These are phyloP conservation scores for Erodium trifolium DNA, from an alignment of 441 rosid species.

Conservation along the genomic window DNA sequence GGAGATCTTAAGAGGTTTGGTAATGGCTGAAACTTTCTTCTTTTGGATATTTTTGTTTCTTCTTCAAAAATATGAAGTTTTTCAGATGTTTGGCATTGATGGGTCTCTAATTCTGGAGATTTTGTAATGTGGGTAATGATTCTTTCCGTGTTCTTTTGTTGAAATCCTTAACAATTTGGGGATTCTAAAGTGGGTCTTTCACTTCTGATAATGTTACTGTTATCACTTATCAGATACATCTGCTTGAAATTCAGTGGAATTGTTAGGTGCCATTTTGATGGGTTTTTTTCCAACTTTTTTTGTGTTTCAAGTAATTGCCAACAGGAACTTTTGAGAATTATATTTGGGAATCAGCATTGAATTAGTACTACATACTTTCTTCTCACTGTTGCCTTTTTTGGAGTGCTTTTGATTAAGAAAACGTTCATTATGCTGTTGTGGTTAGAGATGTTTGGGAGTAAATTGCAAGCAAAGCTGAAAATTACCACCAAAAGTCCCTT, in stretches of 20 bases:
- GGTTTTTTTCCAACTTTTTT: background rate
- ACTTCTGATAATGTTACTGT: too few species aligned
- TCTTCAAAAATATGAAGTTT: background rate
- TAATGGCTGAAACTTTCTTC: background rate
- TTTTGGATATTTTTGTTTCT: background rate
- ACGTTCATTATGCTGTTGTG: background rate
- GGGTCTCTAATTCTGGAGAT: background rate
- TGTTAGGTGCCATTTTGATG: constrained; percentile 8
- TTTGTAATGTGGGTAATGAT: constrained; percentile 2
- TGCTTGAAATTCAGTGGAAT: constrained; percentile 11
- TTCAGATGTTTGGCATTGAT: background rate
- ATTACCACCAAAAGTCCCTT: background rate
- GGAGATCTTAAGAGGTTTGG: background rate
- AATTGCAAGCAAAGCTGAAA: constrained; percentile 17
- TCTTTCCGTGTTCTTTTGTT: background rate
- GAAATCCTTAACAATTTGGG: background rate
- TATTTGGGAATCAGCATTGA: background rate
- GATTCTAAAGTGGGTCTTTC: too few species aligned
- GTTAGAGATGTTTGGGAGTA: constrained; percentile 14
- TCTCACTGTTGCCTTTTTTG: background rate
- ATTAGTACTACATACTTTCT: too few species aligned
- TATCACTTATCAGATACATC: background rate
- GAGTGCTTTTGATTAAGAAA: background rate
- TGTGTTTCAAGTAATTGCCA: constrained; percentile 2
- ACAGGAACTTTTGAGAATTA: background rate